phyloP scores from a whole-genome alignment of 495 filamentous ascomycete genomes.

The Massariosphaeria phaeospora region DNA sequence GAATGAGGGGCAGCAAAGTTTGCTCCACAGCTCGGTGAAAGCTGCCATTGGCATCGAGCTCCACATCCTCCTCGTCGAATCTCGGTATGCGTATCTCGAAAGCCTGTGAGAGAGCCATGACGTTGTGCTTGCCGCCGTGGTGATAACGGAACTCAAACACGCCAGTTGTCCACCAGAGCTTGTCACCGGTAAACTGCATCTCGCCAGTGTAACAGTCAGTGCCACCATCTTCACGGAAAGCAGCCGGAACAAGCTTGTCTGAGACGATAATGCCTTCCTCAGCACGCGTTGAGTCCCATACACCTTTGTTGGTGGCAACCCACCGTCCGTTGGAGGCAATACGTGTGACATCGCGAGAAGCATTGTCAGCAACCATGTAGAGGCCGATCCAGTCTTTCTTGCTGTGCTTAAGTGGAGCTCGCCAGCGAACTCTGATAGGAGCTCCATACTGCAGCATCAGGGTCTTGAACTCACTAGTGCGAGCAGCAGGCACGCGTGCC shows the following conservation, averaged over 20 bases:
- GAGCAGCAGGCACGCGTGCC: slow-evolving; percentile 48
- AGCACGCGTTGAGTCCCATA: slow-evolving; percentile 69
- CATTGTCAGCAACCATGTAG: slow-evolving; percentile 91
- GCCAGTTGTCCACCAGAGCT: slow-evolving; percentile 93
- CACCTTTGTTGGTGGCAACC: slow-evolving; percentile 71
- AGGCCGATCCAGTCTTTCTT: slow-evolving; percentile 94
- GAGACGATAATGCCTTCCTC: slow-evolving; percentile 74
- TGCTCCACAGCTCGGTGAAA: slow-evolving; percentile 61
- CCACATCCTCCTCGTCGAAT: slow-evolving; percentile 63
- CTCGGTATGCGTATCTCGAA: slow-evolving; percentile 82
- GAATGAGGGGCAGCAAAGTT: slow-evolving; percentile 73
- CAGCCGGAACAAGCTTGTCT: slow-evolving; percentile 51
- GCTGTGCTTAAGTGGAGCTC: slow-evolving; percentile 82
- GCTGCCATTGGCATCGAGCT: slow-evolving; percentile 47
- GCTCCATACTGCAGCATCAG: slow-evolving; percentile 83
- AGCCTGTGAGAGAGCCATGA: slow-evolving; percentile 91
- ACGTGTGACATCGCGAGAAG: slow-evolving; percentile 72
- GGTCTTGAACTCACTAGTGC: slow-evolving; percentile 60
- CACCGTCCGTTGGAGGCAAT: slow-evolving; percentile 86
- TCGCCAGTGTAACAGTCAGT: slow-evolving; percentile 62
- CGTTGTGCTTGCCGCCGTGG: slow-evolving; percentile 87
- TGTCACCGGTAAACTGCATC: slow-evolving; percentile 84
- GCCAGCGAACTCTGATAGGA: slow-evolving; percentile 88
- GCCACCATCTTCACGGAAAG: slow-evolving; percentile 47
- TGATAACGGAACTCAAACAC: slow-evolving; percentile 97